Conservation (phyloP, 2,329 filamentous ascomycete species). For the Metarhizium guizhouense region DNA sequence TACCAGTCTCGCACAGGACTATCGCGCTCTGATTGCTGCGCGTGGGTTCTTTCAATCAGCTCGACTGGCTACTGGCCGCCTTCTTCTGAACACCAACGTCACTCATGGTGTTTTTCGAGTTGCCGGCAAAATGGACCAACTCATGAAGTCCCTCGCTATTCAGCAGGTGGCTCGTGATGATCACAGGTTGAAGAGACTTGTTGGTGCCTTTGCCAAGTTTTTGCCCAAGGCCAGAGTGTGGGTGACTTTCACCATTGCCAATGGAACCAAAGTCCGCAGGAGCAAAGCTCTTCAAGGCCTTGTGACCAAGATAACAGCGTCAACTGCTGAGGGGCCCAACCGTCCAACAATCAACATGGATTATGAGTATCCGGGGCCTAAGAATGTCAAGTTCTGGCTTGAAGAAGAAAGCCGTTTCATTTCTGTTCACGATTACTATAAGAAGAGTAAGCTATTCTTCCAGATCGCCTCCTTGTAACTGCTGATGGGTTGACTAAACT, state of each 20-base stretch:
- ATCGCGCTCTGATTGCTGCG: slow-evolving; percentile 28
- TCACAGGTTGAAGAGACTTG: slow-evolving; percentile 16
- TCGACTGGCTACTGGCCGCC: slow-evolving; percentile 41
- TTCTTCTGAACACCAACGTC: slow-evolving; percentile 48
- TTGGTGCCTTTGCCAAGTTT: slow-evolving; percentile 20
- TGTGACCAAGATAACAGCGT: slow-evolving; percentile 13
- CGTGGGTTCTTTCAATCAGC: slow-evolving; percentile 49
- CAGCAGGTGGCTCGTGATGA: slow-evolving; percentile 8
- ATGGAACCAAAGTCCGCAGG: slow-evolving; percentile 20
- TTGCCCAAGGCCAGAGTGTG: slow-evolving; percentile 29
- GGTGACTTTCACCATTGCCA: slow-evolving; percentile 21
- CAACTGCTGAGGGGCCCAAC: slow-evolving; percentile 10
- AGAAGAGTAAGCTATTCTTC: slow-evolving; percentile 26
- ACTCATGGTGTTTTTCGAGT: slow-evolving; percentile 43
- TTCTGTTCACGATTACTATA: slow-evolving; percentile 35
- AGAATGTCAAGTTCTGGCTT: slow-evolving; percentile 22
- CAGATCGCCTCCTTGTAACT: background rate
- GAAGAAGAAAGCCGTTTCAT: slow-evolving; percentile 20
- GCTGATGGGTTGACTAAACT: background rate
- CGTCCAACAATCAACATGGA: slow-evolving; percentile 13
- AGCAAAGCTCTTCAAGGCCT: slow-evolving; percentile 21
- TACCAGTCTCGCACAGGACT: slow-evolving; percentile 16
- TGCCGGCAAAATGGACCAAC: slow-evolving; percentile 22
- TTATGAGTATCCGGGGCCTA: slow-evolving; percentile 23
- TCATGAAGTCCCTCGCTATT: slow-evolving; percentile 21